phyloP scores from a whole-genome alignment of 805 yeast genomes.

The Spathaspora passalidarum region DNA sequence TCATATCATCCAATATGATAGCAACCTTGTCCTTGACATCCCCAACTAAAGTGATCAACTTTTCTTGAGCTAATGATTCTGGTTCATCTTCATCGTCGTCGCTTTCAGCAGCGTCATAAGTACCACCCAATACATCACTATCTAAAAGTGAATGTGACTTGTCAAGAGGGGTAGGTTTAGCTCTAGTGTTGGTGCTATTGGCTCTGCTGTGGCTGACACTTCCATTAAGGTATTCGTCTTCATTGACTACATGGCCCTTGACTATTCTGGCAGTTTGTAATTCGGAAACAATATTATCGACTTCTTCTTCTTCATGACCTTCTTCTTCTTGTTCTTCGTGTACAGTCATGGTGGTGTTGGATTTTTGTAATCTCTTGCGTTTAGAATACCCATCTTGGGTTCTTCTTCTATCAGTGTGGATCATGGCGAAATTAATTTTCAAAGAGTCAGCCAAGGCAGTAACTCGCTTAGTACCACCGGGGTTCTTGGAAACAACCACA shows the following conservation, averaged over 20 bases:
- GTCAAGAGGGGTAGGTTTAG: background rate
- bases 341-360: slow-evolving; percentile 36
- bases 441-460: slow-evolving; percentile 96
- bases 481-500: slow-evolving; percentile 97
- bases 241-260: slow-evolving; percentile 95
- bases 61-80: slow-evolving; percentile 60
- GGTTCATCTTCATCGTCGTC: slow-evolving; percentile 89
- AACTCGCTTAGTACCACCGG: slow-evolving; percentile 98
- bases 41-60: slow-evolving; percentile 93
- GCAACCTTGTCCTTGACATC: slow-evolving; percentile 92
- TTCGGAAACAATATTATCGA: slow-evolving; percentile 65
- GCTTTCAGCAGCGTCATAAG: slow-evolving; percentile 68
- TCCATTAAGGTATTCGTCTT: slow-evolving; percentile 46
- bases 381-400: slow-evolving; percentile 59
- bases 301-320: slow-evolving; percentile 1
- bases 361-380: slow-evolving; percentile 28
- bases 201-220: slow-evolving; percentile 3
- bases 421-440: slow-evolving; percentile 97
- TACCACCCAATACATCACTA: slow-evolving; percentile 71
- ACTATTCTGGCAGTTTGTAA: slow-evolving; percentile 95
- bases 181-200: slow-evolving; percentile 2
- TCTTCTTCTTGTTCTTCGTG: slow-evolving; percentile 62
- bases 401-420: slow-evolving; percentile 96
- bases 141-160: slow-evolving; percentile 16
- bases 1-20: slow-evolving; percentile 93